These are phyloP conservation scores for Colletotrichum noveboracense DNA, from an alignment of 2,329 filamentous ascomycete species.

Conservation along the genomic window DNA sequence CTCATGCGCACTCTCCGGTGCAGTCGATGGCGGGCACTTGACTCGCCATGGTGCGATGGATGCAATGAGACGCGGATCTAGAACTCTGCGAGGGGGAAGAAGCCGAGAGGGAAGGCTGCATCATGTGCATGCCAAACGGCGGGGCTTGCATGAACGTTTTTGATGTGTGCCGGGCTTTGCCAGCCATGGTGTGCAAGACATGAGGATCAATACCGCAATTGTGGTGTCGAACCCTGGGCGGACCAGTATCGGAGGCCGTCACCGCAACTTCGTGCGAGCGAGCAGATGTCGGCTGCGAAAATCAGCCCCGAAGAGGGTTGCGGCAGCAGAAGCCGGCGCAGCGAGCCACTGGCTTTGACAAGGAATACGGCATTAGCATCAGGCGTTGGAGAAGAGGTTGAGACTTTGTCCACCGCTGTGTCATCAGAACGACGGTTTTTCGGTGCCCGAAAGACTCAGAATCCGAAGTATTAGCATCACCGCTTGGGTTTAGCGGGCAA, in stretches of 20 bases:
- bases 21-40: constrained; percentile 15
- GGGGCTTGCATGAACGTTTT: constrained; percentile 20
- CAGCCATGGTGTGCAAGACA: background rate
- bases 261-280: background rate
- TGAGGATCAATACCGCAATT: background rate
- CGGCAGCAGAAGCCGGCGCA: background rate
- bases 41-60: constrained; percentile 10
- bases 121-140: constrained; percentile 14
- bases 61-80: constrained; percentile 2
- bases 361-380: background rate
- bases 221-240: constrained; percentile 4
- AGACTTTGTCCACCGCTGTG: background rate
- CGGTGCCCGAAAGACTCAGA: background rate
- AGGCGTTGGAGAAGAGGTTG: background rate
- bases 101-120: constrained; percentile 1
- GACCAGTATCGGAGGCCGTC: background rate
- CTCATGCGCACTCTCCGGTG: background rate
- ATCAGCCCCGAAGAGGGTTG: background rate
- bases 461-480: background rate
- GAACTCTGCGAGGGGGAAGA: background rate
- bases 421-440: background rate
- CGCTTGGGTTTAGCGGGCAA: background rate
- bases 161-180: constrained; percentile 1
- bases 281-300: background rate
- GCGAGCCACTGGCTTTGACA: background rate